Percentiles rank a stretch among this genome's conserved stretches.
phyloP scores from a whole-genome alignment of 108 stramenopile species.

The Cyclostephanos tholiformis region DNA sequence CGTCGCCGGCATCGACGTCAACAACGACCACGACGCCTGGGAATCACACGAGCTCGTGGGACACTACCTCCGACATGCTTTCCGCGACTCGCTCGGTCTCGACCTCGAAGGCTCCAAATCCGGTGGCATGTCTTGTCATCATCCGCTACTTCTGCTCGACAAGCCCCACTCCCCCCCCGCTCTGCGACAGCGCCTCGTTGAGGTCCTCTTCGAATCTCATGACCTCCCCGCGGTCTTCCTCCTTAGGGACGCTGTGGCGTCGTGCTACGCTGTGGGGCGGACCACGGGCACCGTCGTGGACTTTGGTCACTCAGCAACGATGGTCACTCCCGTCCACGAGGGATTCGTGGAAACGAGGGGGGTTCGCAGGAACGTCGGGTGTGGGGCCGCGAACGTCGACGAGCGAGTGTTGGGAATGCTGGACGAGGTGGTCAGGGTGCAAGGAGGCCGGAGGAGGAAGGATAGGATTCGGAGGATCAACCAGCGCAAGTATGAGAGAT shows the following conservation, averaged over 20 bases:
- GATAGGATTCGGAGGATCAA: conserved; percentile 44
- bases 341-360: conserved; percentile 84
- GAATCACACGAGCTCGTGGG: conserved; percentile 49
- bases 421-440: conserved; percentile 61
- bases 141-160: conserved; percentile 76
- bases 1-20: background rate
- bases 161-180: conserved; percentile 83
- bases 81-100: conserved; percentile 32
- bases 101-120: background rate
- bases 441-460: conserved; percentile 42
- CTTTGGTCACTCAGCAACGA: conserved; percentile 73
- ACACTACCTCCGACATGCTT: conserved; percentile 31
- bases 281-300: conserved; percentile 86
- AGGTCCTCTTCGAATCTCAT: conserved; percentile 74
- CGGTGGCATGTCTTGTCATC: conserved; percentile 16
- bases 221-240: conserved; percentile 90
- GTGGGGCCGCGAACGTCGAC: conserved; percentile 64
- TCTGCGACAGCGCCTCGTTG: conserved; percentile 72
- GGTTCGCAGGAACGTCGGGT: conserved; percentile 58
- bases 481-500: conserved; percentile 15
- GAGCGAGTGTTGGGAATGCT: conserved; percentile 62
- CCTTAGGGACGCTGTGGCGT: conserved; percentile 76
- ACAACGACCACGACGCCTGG: conserved; percentile 21
- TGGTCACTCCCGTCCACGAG: conserved; percentile 85
- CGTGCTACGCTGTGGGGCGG: conserved; percentile 86